phyloP scores from a whole-genome alignment of 768 basidiomycete species.

The Multifurca ochricompacta region DNA sequence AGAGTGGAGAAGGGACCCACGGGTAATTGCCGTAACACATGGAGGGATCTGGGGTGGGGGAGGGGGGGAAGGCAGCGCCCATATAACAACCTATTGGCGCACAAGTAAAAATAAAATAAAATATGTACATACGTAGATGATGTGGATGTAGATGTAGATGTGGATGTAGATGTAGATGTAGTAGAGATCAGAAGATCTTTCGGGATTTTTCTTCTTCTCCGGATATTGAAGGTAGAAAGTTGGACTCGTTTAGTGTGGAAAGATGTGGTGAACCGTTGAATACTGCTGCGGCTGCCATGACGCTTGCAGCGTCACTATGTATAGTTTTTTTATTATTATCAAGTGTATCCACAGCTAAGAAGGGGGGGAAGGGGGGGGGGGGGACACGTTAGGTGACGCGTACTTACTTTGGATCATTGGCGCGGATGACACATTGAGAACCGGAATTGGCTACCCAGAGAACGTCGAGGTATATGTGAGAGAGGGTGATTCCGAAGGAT shows the following conservation, averaged over 20 bases:
- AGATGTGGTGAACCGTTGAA: conserved; percentile 21
- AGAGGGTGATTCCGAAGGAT: conserved; percentile 46
- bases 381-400: too few species aligned
- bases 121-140: too few species aligned
- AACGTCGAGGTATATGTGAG: conserved; percentile 50
- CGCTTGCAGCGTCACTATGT: conserved; percentile 27
- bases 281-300: conserved; percentile 27
- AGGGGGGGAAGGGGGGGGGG: neutral
- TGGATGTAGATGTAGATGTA: too few species aligned
- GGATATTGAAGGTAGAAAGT: conserved; percentile 28
- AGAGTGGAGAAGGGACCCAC: too few species aligned
- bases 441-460: conserved; percentile 43
- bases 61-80: too few species aligned
- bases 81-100: too few species aligned
- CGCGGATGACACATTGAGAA: conserved; percentile 35
- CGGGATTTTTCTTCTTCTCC: conserved; percentile 13
- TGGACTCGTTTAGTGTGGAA: conserved; percentile 26
- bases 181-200: conserved; percentile 5
- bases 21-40: too few species aligned
- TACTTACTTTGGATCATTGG: conserved; percentile 32
- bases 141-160: too few species aligned
- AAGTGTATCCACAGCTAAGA: neutral
- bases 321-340: too few species aligned
- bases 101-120: too few species aligned
- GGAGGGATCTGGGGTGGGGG: too few species aligned